Percentiles rank a stretch among this genome's conserved stretches.
Conservation (phyloP, 2,329 filamentous ascomycete genomes). For the Cladosporium cucumerinum region DNA sequence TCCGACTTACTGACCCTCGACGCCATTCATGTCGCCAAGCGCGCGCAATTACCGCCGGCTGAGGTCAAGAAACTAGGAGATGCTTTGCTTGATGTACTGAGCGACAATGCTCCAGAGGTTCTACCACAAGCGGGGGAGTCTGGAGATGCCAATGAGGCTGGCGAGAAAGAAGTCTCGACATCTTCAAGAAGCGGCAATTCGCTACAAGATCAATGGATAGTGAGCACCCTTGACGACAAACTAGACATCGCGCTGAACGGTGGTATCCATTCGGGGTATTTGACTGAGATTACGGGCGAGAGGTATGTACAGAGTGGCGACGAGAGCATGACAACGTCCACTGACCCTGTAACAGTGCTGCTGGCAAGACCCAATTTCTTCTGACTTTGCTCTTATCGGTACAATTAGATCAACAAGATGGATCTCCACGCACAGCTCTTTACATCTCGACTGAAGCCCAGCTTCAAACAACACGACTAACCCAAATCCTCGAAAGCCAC, state of each 20-base stretch:
- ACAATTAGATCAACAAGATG: slow-evolving; percentile 55
- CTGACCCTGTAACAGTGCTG: slow-evolving; percentile 55
- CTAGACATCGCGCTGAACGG: slow-evolving; percentile 72
- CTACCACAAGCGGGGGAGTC: neutral
- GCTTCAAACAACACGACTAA: slow-evolving; percentile 75
- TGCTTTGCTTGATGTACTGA: slow-evolving; percentile 66
- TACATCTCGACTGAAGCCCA: slow-evolving; percentile 93
- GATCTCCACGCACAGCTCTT: slow-evolving; percentile 67
- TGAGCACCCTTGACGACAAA: slow-evolving; percentile 75
- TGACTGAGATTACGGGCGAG: slow-evolving; percentile 90
- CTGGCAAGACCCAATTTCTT: slow-evolving; percentile 92
- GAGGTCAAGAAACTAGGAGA: slow-evolving; percentile 73
- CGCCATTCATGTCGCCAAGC: slow-evolving; percentile 76
- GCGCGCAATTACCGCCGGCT: slow-evolving; percentile 74
- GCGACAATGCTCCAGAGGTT: slow-evolving; percentile 34
- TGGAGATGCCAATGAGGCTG: neutral
- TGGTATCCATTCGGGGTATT: slow-evolving; percentile 73
- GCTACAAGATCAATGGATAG: slow-evolving; percentile 51
- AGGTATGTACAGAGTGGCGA: slow-evolving; percentile 52
- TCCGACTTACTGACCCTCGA: slow-evolving; percentile 84
- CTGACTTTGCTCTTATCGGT: slow-evolving; percentile 78
- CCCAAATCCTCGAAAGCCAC: slow-evolving; percentile 71
- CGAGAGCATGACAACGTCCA: slow-evolving; percentile 9
- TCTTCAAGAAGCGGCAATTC: slow-evolving; percentile 35
- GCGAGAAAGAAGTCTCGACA: neutral